Evolutionary conservation across 805 yeast genomes (phyloP), one percentile per base, ranked within the genome.

Genomic region (Candida loeiensis): DNA sequence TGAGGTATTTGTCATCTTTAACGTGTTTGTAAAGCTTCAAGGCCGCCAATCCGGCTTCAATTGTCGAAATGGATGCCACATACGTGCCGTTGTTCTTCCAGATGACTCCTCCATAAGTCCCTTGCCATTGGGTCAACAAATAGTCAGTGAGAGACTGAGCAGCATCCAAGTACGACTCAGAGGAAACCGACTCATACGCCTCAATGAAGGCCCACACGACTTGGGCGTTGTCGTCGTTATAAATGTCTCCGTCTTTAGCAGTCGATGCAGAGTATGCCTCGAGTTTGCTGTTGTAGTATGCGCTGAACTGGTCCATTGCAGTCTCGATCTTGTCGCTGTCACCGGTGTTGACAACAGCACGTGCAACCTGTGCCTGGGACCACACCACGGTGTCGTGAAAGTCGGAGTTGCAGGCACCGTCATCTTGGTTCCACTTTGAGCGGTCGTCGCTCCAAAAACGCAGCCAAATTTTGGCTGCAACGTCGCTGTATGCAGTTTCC

Each of bases 151-250:
- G 43, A 13, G 31, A 34, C 40, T 46, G 19, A 2, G 61, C 62
- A 5, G 43, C 42, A 3, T 46, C 42, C 27, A 58, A 48, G 44
- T 58, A 51, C n/a, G n/a, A n/a, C n/a, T n/a, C 4, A 44, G 41
- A 4, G 25, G 5, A 9, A 2, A 60, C 54, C 5, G 45, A 13
- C 29, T 42, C 41, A 36, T 50, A 57, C 1, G 56, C 59, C n/a
- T 58, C 62, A 6, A 52, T 28, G 29, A 54, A 50, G 3, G 51
- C 55, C 61, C 63, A 60, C 4, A 50, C 51, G 3, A 55, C 43
- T 39, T 60, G 65, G 1, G 57, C 50, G 40, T 58, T 56, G 41
- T 60, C 65, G 40, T 60, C 65, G 17, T 46, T 53, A 39, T 60
- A 60, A 16, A 59, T 48, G 31, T 59, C 62, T 14, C 41, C 36